Conservation (phyloP, 2,329 filamentous ascomycete species). For the Septoria linicola region DNA sequence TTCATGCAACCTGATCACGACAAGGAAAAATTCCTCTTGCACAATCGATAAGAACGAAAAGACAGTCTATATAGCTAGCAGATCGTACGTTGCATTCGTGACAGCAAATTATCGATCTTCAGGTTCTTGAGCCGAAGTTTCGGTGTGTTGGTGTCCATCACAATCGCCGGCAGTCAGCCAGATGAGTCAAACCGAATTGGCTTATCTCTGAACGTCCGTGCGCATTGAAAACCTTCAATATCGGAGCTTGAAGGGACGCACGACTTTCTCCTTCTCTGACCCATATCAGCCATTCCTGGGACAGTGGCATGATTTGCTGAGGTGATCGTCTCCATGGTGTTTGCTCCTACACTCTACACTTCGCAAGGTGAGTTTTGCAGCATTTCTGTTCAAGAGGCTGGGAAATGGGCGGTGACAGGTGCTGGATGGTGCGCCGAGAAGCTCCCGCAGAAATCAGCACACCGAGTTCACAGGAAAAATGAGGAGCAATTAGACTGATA, state of each 20-base stretch:
- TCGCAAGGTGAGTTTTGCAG: constrained; percentile 45
- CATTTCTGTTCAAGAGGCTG: too few species aligned
- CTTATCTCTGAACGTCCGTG: background rate
- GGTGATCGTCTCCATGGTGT: constrained; percentile 42
- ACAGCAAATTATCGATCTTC: too few species aligned
- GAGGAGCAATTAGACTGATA: background rate
- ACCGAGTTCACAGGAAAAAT: background rate
- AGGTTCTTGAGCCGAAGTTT: too few species aligned
- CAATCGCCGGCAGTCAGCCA: background rate
- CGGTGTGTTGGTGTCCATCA: too few species aligned
- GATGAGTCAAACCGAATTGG: background rate
- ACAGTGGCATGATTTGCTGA: constrained; percentile 8
- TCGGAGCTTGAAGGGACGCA: too few species aligned
- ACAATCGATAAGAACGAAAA: constrained; percentile 4
- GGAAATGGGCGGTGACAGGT: too few species aligned
- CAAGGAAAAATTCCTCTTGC: background rate
- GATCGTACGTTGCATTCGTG: too few species aligned
- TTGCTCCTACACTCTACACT: constrained; percentile 53
- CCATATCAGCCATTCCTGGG: constrained; percentile 8
- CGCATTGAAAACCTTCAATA: constrained; percentile 6
- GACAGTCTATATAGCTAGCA: background rate
- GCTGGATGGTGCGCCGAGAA: too few species aligned
- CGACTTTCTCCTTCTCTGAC: background rate
- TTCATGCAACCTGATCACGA: background rate
- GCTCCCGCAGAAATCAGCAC: too few species aligned